Evolutionary conservation across 2,329 filamentous ascomycete genomes (phyloP).

Genomic region (Colletotrichum gigasporum): DNA sequence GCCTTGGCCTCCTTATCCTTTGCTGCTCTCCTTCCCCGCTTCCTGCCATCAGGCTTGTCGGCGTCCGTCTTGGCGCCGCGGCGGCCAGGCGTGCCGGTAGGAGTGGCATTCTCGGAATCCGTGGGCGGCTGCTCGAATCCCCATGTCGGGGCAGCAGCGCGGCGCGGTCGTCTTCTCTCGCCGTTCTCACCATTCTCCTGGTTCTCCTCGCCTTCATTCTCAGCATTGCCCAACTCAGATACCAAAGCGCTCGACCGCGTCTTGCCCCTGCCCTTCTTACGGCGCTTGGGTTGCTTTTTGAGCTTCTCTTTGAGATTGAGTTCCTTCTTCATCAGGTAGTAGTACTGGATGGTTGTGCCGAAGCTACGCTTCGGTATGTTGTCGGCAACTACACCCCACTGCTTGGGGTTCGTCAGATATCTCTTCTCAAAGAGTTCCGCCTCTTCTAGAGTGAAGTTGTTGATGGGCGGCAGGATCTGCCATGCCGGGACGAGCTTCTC

Average conservation of each 20-base stretch:
- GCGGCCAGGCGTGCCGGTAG: slow-evolving; percentile 65
- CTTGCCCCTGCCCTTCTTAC: slow-evolving; percentile 61
- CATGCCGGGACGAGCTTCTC: slow-evolving; percentile 75
- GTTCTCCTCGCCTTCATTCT: slow-evolving; percentile 64
- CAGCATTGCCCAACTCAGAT: slow-evolving; percentile 70
- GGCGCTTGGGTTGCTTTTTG: slow-evolving; percentile 69
- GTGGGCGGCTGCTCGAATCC: slow-evolving; percentile 67
- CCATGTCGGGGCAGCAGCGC: slow-evolving; percentile 77
- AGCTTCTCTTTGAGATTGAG: slow-evolving; percentile 81
- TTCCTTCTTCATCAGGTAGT: slow-evolving; percentile 82
- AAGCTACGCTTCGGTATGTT: slow-evolving; percentile 75
- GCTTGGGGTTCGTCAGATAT: slow-evolving; percentile 81
- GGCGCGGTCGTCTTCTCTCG: slow-evolving; percentile 68
- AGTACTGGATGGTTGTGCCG: slow-evolving; percentile 85
- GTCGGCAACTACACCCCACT: slow-evolving; percentile 82
- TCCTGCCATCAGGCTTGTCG: slow-evolving; percentile 50
- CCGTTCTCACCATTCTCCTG: slow-evolving; percentile 68
- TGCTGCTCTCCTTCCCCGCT: slow-evolving; percentile 50
- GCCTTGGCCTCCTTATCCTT: slow-evolving; percentile 55
- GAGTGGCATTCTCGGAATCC: slow-evolving; percentile 69
- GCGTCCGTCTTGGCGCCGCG: slow-evolving; percentile 59
- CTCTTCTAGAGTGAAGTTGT: slow-evolving; percentile 81
- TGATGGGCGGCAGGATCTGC: slow-evolving; percentile 76
- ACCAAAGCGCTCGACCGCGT: slow-evolving; percentile 71
- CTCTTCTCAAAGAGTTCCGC: slow-evolving; percentile 75